Conservation (phyloP, 345 rosid genomes). For the Populus tremula region DNA sequence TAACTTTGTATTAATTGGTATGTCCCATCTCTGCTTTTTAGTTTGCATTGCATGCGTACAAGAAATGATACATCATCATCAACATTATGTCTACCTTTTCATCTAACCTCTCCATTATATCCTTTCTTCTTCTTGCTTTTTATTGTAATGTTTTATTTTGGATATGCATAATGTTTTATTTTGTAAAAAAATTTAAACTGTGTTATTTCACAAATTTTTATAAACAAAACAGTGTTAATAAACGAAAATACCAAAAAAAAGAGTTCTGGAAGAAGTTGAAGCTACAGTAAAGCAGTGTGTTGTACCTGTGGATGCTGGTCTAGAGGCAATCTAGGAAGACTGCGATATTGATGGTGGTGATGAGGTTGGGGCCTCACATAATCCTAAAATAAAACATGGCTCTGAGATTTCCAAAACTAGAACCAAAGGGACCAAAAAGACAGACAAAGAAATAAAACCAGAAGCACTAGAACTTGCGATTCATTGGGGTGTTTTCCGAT, state of each 20-base stretch:
- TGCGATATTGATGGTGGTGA: slow-evolving; percentile 2
- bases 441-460: neutral
- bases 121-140: no score
- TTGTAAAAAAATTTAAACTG: no score
- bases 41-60: neutral
- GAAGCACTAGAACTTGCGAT: neutral
- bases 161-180: no score
- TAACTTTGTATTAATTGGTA: neutral
- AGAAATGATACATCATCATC: neutral
- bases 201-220: no score
- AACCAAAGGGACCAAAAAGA: no score
- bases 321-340: slow-evolving; percentile 20
- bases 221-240: no score
- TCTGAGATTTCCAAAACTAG: neutral
- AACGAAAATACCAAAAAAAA: neutral
- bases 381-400: slow-evolving; percentile 9
- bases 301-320: slow-evolving; percentile 24
- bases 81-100: neutral
- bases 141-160: no score
- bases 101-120: neutral
- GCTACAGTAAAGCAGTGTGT: neutral
- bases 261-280: neutral
- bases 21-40: neutral
- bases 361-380: slow-evolving; percentile 6
- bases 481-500: neutral